Evolutionary conservation across 2,329 filamentous ascomycete genomes (phyloP).

Genomic region (Fusarium tanahbumbuense): DNA sequence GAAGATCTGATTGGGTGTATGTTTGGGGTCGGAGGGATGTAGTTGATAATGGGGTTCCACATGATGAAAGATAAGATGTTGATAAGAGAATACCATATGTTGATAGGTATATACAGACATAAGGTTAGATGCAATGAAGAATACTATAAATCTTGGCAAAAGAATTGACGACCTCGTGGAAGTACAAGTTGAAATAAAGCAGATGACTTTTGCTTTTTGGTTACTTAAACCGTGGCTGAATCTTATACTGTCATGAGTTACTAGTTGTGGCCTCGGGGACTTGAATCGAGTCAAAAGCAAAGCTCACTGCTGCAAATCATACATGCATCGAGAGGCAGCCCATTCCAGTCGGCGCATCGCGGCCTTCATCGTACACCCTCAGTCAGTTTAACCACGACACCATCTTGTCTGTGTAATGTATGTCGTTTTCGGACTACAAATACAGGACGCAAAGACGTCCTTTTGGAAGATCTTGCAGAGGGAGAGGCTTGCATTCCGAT

Average conservation of each 20-base stretch:
- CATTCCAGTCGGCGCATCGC: background rate
- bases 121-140: background rate
- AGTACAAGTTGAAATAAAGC: background rate
- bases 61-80: background rate
- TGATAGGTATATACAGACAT: too few relatives aligned
- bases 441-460: background rate
- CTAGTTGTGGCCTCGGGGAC: fast-evolving
- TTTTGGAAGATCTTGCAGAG: background rate
- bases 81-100: background rate
- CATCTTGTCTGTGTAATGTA: background rate
- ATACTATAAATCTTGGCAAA: background rate
- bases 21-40: background rate
- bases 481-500: background rate
- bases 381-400: constrained; percentile 9
- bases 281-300: background rate
- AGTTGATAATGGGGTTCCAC: constrained; percentile 6
- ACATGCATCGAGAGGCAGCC: background rate
- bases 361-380: constrained; percentile 4
- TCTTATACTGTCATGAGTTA: fast-evolving
- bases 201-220: background rate
- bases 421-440: too few relatives aligned
- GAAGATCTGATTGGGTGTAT: constrained; percentile 2
- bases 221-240: background rate
- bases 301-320: background rate
- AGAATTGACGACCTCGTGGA: fast-evolving